These are phyloP conservation scores for Globisporangium spinosum DNA, from an alignment of 352 stramenopile species.

Conservation along the genomic window DNA sequence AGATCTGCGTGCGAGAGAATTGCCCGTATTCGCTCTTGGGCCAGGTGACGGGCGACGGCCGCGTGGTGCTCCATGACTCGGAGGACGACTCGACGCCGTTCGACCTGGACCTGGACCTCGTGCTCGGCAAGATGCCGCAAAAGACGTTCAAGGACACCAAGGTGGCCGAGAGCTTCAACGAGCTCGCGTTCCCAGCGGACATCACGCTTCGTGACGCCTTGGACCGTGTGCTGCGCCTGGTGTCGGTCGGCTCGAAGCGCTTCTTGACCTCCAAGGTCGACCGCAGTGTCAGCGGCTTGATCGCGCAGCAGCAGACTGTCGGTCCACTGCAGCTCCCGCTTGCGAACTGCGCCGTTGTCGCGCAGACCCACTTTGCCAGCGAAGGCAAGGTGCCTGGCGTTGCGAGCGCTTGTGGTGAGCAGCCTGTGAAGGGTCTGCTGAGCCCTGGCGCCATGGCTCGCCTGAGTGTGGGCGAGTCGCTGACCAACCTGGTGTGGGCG, in stretches of 20 bases:
- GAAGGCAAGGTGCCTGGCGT: conserved; percentile 90
- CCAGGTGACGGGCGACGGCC: conserved; percentile 93
- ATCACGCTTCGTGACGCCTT: conserved; percentile 89
- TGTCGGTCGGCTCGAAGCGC: conserved; percentile 98
- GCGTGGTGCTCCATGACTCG: conserved; percentile 96
- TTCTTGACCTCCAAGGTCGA: conserved; percentile 97
- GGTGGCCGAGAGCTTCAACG: conserved; percentile 40
- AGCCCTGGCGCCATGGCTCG: conserved; percentile 94
- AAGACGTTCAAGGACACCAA: conserved; percentile 96
- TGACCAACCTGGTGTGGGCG: conserved; percentile 99
- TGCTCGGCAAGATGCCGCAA: conserved; percentile 98
- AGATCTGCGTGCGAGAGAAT: conserved; percentile 96
- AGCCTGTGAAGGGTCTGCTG: conserved; percentile 96
- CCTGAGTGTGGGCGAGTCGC: conserved; percentile 95
- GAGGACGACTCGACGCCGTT: conserved; percentile 92
- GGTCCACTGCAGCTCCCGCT: conserved; percentile 96
- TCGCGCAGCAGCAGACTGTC: conserved; percentile 98
- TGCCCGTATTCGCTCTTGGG: conserved; percentile 95
- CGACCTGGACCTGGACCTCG: conserved; percentile 96
- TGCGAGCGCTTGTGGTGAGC: conserved; percentile 95
- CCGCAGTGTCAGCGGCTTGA: conserved; percentile 95
- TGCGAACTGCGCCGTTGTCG: conserved; percentile 96
- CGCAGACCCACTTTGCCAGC: conserved; percentile 93
- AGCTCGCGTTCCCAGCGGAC: conserved; percentile 82
- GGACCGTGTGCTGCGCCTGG: conserved; percentile 93